A percentile compares a stretch with the other conserved stretches of the same genome.
phyloP scores from a whole-genome alignment of 164 flowering plant genomes.

The Annona squamosa region DNA sequence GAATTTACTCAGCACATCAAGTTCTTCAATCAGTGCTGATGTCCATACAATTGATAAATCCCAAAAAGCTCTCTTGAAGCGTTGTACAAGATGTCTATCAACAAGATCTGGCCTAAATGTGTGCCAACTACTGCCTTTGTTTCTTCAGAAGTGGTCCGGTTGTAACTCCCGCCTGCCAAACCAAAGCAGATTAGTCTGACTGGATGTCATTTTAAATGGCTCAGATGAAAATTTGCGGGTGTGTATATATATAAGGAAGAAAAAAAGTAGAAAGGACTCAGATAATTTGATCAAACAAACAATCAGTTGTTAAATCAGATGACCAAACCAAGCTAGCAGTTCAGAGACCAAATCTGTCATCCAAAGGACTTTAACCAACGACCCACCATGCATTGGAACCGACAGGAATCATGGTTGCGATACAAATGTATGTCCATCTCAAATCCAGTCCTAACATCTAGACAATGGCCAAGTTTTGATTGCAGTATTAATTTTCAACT shows the following conservation, averaged over 20 bases:
- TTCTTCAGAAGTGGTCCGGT: constrained; percentile 22
- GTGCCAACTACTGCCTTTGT: constrained; percentile 20
- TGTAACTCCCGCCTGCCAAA: constrained; percentile 24
- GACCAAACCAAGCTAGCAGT: no score
- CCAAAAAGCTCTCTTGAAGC: background rate
- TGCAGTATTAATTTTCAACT: no score
- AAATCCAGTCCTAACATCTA: no score
- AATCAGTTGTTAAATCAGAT: no score
- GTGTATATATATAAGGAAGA: background rate
- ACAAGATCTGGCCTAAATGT: background rate
- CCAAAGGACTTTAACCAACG: no score
- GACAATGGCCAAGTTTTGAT: no score
- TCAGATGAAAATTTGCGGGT: background rate
- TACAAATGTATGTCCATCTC: no score
- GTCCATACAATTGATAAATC: background rate
- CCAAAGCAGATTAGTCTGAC: background rate
- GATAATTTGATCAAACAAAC: background rate
- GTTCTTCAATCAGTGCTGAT: no score
- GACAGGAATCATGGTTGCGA: no score
- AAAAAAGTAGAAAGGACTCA: background rate
- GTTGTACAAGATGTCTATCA: background rate
- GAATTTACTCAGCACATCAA: no score
- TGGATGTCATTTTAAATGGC: background rate
- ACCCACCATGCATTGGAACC: no score
- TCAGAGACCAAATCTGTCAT: no score